Percentiles rank a stretch among this genome's conserved stretches.
phyloP scores from a whole-genome alignment of 1,284 basidiomycete genomes.

The Calocybe gambosa region DNA sequence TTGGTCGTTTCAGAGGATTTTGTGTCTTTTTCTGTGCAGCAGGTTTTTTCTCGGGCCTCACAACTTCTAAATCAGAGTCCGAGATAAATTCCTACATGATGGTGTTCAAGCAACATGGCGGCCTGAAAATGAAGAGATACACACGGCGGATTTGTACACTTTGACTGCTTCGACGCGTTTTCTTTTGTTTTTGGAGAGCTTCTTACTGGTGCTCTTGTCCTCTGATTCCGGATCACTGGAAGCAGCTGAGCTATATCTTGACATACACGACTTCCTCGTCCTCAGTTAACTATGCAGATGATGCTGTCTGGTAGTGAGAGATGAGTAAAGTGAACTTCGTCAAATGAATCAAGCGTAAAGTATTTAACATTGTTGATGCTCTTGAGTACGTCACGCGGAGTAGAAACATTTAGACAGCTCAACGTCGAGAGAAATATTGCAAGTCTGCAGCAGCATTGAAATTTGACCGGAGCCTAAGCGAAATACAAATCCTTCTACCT shows the following conservation, averaged over 20 bases:
- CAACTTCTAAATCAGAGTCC: constrained; percentile 15
- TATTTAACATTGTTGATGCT: neutral
- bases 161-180: constrained; percentile 7
- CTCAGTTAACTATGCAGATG: neutral
- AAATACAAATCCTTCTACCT: no score
- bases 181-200: constrained; percentile 6
- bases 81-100: constrained; percentile 12
- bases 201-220: neutral
- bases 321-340: no score
- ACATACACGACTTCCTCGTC: no score
- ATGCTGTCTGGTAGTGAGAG: no score
- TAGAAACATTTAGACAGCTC: no score
- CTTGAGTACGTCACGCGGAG: no score
- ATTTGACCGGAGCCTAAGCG: no score
- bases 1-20: constrained; percentile 8
- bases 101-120: neutral
- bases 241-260: neutral
- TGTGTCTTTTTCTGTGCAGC: neutral
- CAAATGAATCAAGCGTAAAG: no score
- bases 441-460: no score
- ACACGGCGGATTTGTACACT: constrained; percentile 17
- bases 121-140: neutral
- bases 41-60: neutral
- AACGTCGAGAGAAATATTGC: no score
- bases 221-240: neutral